Conservation (phyloP, 257 asterid species). For the Salvia splendens region DNA sequence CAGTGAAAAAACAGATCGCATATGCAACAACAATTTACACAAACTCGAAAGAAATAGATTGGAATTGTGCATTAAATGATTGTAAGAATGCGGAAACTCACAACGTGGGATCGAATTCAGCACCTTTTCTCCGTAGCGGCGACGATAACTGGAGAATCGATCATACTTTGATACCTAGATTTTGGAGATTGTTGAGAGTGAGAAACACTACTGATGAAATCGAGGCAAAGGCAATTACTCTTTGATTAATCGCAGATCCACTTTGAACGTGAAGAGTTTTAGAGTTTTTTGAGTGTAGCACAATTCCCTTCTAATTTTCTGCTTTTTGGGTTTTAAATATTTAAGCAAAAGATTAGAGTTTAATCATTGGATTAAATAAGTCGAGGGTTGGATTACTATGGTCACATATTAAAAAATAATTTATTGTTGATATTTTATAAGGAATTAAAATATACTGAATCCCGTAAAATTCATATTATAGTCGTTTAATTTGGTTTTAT, state of each 20-base stretch:
- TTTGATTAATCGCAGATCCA: constrained; percentile 32
- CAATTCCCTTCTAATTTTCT: background rate
- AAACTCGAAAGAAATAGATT: background rate
- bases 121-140: constrained; percentile 9
- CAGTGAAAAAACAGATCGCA: constrained; percentile 4
- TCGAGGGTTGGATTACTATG: too few species aligned
- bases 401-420: too few species aligned
- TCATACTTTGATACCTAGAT: constrained; percentile 27
- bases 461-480: too few species aligned
- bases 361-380: too few species aligned
- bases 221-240: constrained; percentile 18
- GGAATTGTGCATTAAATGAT: background rate
- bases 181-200: constrained; percentile 22
- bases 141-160: constrained; percentile 15
- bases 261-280: constrained; percentile 26
- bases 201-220: constrained; percentile 15
- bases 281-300: background rate
- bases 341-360: too few species aligned
- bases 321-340: too few species aligned
- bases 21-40: background rate
- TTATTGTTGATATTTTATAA: too few species aligned
- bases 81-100: constrained; percentile 16
- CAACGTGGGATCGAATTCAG: constrained; percentile 31
- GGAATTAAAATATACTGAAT: too few species aligned
- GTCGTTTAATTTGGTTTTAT: too few species aligned